Base-by-base conservation (phyloP, 108 stramenopile genomes). In the Licmophora abbreviata region DNA sequence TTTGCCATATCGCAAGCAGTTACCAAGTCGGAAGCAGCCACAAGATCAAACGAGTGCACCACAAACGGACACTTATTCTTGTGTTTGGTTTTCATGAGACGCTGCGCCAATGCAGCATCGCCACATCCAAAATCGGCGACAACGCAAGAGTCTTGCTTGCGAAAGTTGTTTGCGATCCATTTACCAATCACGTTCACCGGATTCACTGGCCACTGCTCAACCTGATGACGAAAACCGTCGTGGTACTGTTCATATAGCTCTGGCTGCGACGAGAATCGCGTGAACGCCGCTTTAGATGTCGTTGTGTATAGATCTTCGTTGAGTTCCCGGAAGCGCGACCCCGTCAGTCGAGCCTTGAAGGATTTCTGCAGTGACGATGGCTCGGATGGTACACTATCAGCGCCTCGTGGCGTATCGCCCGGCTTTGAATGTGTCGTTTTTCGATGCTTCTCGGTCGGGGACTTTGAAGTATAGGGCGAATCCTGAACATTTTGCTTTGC, bases 81-180 rank as follows among this genome's bases (percentile, higher is more conserved):
- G 14, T 33, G 29, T 36, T 59, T 54, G 11, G 4, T 28, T 25
- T 69, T 50, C 29, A 76, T 35, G 33, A 96, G 70, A 9, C 69
- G 61, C 29, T 74, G 65, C 1, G 95, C 92, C 18, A 99, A 71
- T 26, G 88, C 73, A 22, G 99, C 99, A 71, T 99, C 96, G 0
- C 99, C 99, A 55, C 99, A 99, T 24, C 99, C 99, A 66, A 99
- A 95, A 77, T 99, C 99, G 9, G 96, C 99, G 18, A 98, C 73
- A 29, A 87, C 71, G 0, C 44, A 23, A 5, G 18, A 24, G 2
- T 40, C 53, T 40, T 57, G 29, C 22, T 40, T 52, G 7, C 26
- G 23, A 29, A 4, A 15, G 29, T 44, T 52, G 23, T 63, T 47
- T 42, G 14, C 42, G 35, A 95, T 53, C 83, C 76, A 76, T 25